phyloP scores from a whole-genome alignment of 2,329 filamentous ascomycete genomes.

The Didymellaceae sp. region DNA sequence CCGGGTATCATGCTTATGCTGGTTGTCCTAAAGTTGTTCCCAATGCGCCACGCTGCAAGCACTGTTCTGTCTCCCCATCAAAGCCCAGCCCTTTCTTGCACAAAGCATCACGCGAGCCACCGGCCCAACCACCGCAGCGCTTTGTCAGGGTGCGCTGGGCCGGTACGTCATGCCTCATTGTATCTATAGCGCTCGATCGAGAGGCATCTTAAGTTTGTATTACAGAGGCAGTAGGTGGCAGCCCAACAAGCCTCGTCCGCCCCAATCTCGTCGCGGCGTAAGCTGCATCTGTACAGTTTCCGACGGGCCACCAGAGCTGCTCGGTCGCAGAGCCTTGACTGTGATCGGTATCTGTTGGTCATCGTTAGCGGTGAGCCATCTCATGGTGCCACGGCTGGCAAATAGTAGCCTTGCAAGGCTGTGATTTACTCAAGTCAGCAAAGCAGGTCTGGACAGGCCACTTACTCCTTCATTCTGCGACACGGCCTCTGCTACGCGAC shows the following conservation, averaged over 20 bases:
- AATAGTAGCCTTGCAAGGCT: constrained; percentile 13
- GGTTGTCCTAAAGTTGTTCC: constrained; percentile 39
- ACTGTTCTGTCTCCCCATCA: constrained; percentile 25
- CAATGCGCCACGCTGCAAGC: constrained; percentile 45
- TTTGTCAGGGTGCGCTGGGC: neutral
- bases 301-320: constrained; percentile 38
- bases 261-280: constrained; percentile 82
- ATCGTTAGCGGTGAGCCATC: constrained; percentile 29
- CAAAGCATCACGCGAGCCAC: constrained; percentile 6
- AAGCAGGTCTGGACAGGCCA: constrained; percentile 30
- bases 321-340: constrained; percentile 67
- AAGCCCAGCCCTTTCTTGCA: constrained; percentile 5
- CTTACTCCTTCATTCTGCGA: constrained; percentile 88
- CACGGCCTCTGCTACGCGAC: constrained; percentile 87
- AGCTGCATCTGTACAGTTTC: constrained; percentile 72
- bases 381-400: neutral
- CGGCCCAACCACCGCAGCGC: constrained; percentile 3
- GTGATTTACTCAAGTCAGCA: constrained; percentile 18
- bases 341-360: constrained; percentile 69
- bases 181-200: neutral
- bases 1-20: constrained; percentile 44
- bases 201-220: too few species aligned
- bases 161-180: constrained; percentile 2
- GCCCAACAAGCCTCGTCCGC: constrained; percentile 85
- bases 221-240: constrained; percentile 87